A percentile compares a stretch with the other conserved stretches of the same genome.
Conservation (phyloP, 1,139 yeast species). For the Meyerozyma athensensis region DNA sequence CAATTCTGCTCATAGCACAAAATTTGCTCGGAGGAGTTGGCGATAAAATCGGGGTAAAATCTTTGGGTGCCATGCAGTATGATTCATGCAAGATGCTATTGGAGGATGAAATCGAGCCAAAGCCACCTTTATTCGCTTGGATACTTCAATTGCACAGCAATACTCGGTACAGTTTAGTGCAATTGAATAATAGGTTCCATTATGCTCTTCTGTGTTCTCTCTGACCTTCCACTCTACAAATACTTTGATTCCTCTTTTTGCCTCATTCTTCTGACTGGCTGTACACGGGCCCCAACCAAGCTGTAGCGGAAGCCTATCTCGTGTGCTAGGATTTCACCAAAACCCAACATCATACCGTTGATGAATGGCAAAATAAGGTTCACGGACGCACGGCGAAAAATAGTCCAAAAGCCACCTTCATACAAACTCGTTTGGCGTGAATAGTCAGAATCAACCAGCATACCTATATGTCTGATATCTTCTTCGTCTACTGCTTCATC, state of each 20-base stretch:
- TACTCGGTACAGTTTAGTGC: no score
- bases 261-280: constrained; percentile 32
- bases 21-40: constrained; percentile 1
- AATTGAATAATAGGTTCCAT: no score
- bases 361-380: constrained; percentile 82
- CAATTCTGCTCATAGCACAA: constrained; percentile 11
- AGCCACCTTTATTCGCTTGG: no score
- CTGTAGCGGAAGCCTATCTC: constrained; percentile 80
- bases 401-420: constrained; percentile 22
- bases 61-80: neutral
- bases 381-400: constrained; percentile 53
- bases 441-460: constrained; percentile 14
- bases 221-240: constrained; percentile 7
- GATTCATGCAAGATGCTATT: no score
- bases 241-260: constrained; percentile 12
- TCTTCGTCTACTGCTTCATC: constrained; percentile 8
- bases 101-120: no score
- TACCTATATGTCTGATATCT: constrained; percentile 21
- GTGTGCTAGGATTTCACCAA: constrained; percentile 93
- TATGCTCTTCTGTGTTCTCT: neutral
- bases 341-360: constrained; percentile 94
- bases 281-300: constrained; percentile 72
- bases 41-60: neutral
- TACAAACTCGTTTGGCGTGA: neutral
- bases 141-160: no score